These are phyloP conservation scores for Lasiosphaeria hispida DNA, from an alignment of 495 filamentous ascomycete species.

Conservation along the genomic window DNA sequence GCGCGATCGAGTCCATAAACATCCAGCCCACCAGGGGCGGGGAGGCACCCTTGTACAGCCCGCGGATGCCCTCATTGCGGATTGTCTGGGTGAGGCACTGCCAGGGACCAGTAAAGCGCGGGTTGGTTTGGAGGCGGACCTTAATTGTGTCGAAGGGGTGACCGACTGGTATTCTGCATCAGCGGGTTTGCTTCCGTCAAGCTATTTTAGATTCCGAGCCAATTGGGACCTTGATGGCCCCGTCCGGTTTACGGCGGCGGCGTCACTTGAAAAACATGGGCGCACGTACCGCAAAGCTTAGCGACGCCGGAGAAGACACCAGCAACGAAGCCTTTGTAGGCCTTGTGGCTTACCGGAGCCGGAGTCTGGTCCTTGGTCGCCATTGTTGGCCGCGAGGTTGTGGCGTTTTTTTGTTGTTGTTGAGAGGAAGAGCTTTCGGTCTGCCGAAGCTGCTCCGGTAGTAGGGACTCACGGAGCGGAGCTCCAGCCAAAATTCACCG, in stretches of 20 bases:
- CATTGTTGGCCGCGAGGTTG: not conserved
- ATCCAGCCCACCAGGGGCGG: conserved; percentile 95
- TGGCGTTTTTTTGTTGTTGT: not conserved
- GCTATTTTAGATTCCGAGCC: too few species aligned
- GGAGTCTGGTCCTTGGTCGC: conserved; percentile 3
- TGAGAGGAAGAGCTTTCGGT: too few species aligned
- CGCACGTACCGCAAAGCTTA: conserved; percentile 72
- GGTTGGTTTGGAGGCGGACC: conserved; percentile 88
- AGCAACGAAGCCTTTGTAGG: conserved; percentile 91
- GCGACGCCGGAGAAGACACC: conserved; percentile 91
- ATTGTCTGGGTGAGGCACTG: conserved; percentile 81
- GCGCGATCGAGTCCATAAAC: conserved; percentile 96
- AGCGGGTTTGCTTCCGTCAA: not conserved
- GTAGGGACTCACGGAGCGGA: too few species aligned
- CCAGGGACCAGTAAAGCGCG: conserved; percentile 81
- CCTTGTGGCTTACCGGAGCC: conserved; percentile 25
- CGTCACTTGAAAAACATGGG: not conserved
- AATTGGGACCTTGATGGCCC: too few species aligned
- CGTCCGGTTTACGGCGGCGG: too few species aligned
- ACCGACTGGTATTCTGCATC: conserved; percentile 34
- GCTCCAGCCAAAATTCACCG: too few species aligned
- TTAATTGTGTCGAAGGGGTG: conserved; percentile 91
- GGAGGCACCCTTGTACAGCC: conserved; percentile 87
- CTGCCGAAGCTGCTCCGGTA: too few species aligned
- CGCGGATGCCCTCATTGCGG: conserved; percentile 72